Evolutionary conservation across 176 grass and related monocot species (phyloP).

Genomic region (sorghum (Sorghum bicolor)): Sorghum_bicolor_NCBIv3 NC_012875.2:45914501-45915000

Average conservation of each 20-base stretch:
- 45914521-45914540: constrained; percentile 73
- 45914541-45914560: constrained; percentile 92
- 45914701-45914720: constrained; percentile 57
- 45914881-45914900: constrained; percentile 18
- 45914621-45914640: constrained; percentile 65
- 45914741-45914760: constrained; percentile 64
- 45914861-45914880: constrained; percentile 59
- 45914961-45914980: background rate
- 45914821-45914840: constrained; percentile 83
- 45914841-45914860: constrained; percentile 99
- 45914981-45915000: background rate
- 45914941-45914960: background rate
- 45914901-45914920: background rate
- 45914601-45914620: constrained; percentile 93
- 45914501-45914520: constrained; percentile 59
- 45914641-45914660: background rate
- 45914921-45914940: background rate
- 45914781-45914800: constrained; percentile 94
- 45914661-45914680: background rate
- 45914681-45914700: background rate
- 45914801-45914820: constrained; percentile 85
- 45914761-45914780: constrained; percentile 95
- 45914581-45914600: constrained; percentile 96
- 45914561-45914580: constrained; percentile 94
- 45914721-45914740: constrained; percentile 79